A percentile compares a stretch with the other conserved stretches of the same genome.
Evolutionary conservation across 2,329 filamentous ascomycete species (phyloP).

Genomic region (Sporothrix humicola): DNA sequence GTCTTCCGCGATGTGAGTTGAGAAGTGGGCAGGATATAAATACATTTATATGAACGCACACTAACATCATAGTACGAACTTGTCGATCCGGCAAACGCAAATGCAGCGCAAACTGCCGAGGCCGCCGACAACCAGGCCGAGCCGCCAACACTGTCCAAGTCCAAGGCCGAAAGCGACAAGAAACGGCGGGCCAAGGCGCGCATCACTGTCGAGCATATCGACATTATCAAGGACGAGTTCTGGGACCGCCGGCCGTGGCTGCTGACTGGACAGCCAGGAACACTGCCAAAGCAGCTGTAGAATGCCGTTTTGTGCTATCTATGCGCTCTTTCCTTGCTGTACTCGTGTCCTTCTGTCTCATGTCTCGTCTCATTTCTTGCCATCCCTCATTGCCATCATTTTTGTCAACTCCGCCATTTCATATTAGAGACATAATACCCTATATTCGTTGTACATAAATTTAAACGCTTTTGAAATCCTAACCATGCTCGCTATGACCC

Average conservation of each 20-base stretch:
- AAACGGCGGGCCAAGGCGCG: conserved; percentile 81
- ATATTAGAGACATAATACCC: background rate
- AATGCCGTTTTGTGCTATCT: conserved; percentile 16
- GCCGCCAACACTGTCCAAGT: conserved; percentile 68
- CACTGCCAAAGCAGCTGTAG: conserved; percentile 62
- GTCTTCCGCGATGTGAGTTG: conserved; percentile 76
- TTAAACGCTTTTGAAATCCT: conserved; percentile 24
- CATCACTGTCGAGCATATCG: conserved; percentile 82
- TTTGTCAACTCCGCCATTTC: background rate
- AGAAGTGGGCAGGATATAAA: background rate
- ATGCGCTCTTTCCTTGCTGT: background rate
- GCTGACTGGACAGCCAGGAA: conserved; percentile 74
- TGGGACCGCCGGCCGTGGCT: conserved; percentile 90
- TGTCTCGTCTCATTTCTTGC: background rate
- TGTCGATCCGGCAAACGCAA: conserved; percentile 62
- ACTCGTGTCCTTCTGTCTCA: conserved; percentile 39
- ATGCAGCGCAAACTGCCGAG: conserved; percentile 51
- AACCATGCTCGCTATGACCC: conserved; percentile 25
- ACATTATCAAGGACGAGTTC: conserved; percentile 95
- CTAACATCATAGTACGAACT: conserved; percentile 65
- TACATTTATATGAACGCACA: too few species aligned
- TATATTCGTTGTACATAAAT: conserved; percentile 11
- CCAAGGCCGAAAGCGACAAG: conserved; percentile 80
- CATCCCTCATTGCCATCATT: background rate
- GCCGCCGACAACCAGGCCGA: conserved; percentile 58